Base-by-base conservation (phyloP, 2,329 filamentous ascomycete species). In the Nemania abortiva region DNA sequence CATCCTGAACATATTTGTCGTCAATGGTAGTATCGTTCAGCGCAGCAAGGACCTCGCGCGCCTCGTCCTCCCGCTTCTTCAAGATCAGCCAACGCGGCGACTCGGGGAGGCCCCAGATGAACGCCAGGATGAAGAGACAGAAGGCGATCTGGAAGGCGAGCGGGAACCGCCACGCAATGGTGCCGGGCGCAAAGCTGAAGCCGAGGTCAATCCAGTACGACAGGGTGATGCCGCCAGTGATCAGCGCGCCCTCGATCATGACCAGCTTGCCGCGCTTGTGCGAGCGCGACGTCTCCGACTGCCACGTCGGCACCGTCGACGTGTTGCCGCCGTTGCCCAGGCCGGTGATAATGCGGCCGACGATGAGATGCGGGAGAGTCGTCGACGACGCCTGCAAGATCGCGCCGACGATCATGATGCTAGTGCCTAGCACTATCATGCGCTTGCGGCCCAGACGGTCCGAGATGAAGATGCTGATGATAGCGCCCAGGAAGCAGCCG, bases 161-260 rank as follows among this genome's bases (percentile, higher is more conserved):
- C 0, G 89, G 89, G 75, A 91, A 90, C 2, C 89, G 83, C 89
- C 89, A 88, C 0, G 83, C 79, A 27, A 86, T 82, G 11, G 83
- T 83, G 55, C 81, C 81, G 1, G 81, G 84, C 3, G 84, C 82
- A 71, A 86, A 88, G 2, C 84, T 86, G 70, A 88, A 82, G 22
- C 86, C 88, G 50, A 88, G 85, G 70, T 89, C 87, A 55, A 90
- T 82, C 88, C 88, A 90, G 77, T 89, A 89, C 3, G 83, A 85
- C 24, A 89, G 81, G 74, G 85, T 86, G 76, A 89, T 86, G 42
- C 87, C 87, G 27, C 83, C 82, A 0, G 86, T 87, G 70, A 89
- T 88, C 62, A 89, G 80, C 5, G 86, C 86, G 20, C 87, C 87
- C 75, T 89, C 87, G 55, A 89, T 84, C 85, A 89, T 88, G 76